Base-by-base conservation (phyloP, 192 early-diverging fungal genomes). In the Backusella psychrophila region DNA sequence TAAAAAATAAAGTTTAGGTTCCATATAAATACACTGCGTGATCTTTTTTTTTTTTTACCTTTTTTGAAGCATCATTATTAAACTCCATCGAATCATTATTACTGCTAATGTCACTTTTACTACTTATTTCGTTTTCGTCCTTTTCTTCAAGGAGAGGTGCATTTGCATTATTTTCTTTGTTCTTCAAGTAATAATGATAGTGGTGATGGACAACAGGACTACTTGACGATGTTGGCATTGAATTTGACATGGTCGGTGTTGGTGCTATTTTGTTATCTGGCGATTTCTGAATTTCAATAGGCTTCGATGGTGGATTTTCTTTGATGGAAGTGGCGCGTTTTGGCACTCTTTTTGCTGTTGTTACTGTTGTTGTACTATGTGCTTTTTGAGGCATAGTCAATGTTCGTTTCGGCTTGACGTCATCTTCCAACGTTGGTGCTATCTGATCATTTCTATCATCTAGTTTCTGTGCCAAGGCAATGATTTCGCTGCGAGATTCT, bases 201-300 rank as follows among this genome's bases (percentile, higher is more conserved):
- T 79, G 78, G 42, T 73, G 68, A 44, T 79, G 78, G 44, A 79
- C 67, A 21, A 79, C 69, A 1, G 46, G 53, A 65, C 19, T 71
- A 17, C 15, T 17, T 41, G 56, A 23, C 17, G 44, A 38, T 21
- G 66, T 49, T 63, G 77, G 77, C 41, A 66, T 63, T 11, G 77
- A 73, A 52, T 41, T n/a, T 11, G 66, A 66, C 23, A 38, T 36
- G 14, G 59, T 41, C 26, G 35, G 71, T 29, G n/a, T 31, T 8
- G 34, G 56, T 29, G 17, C 41, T 11, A 8, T 19, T 9, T 49
- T 49, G 19, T 19, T 49, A 49, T 19, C 17, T n/a, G 46, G 46
- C 38, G 34, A 44, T 33, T 17, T 66, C 41, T 66, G 36, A 21
- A 67, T 33, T 34, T 66, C 23, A n/a, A 35, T 63, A 67, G 59